phyloP scores from a whole-genome alignment of 202 grass and related monocot species.

The Schoenoplectus triqueter region DNA sequence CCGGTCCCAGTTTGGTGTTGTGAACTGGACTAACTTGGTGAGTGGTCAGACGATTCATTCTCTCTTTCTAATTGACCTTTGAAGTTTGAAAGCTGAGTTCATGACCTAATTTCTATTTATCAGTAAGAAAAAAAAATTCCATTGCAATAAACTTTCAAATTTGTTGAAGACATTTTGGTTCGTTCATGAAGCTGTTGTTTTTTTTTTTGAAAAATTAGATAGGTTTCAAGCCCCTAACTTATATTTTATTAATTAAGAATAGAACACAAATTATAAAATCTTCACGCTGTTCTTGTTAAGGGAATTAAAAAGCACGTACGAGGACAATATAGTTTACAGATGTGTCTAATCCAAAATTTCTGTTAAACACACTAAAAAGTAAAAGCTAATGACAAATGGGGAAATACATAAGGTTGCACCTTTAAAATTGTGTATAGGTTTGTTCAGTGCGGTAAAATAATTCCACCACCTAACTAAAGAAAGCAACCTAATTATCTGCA shows the following conservation, averaged over 20 bases:
- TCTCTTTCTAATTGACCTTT: not conserved
- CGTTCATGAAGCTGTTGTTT: not conserved
- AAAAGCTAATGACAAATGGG: not conserved
- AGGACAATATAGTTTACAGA: not conserved
- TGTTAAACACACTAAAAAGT: not conserved
- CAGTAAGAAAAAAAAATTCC: not conserved
- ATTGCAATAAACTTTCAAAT: not conserved
- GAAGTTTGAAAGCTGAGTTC: not conserved
- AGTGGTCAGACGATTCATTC: not conserved
- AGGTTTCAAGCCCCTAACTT: not conserved
- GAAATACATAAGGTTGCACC: not conserved
- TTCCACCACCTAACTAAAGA: not conserved
- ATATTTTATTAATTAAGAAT: constrained; percentile 13
- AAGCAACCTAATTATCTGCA: not conserved
- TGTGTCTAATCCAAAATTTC: not conserved
- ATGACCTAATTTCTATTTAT: not conserved
- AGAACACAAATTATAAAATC: not conserved
- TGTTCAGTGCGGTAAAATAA: not conserved
- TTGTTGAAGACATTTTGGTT: not conserved
- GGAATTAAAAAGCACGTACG: not conserved
- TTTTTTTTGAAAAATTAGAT: not conserved
- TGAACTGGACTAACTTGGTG: constrained; percentile 9
- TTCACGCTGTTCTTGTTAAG: not conserved
- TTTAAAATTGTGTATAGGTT: not conserved
- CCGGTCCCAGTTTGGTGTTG: not conserved